Evolutionary conservation across 345 rosid genomes (phyloP).

Genomic region (Raphanus raphanistrum): DNA sequence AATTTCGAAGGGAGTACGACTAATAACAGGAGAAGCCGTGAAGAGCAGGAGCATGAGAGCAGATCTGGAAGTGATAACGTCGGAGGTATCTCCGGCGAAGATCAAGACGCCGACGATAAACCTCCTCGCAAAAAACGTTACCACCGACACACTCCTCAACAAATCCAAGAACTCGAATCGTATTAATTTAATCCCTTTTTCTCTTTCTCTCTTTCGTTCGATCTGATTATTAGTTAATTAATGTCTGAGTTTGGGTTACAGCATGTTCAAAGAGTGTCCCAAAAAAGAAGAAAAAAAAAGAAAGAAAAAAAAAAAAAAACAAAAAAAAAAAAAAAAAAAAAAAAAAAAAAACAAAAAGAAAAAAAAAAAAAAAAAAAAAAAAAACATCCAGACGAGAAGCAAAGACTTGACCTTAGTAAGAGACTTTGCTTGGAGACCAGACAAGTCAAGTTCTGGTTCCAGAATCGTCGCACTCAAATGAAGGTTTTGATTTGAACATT

Average conservation of each 20-base stretch:
- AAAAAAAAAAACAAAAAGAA: too few relatives aligned
- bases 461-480: constrained; percentile 96
- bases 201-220: not conserved
- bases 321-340: too few relatives aligned
- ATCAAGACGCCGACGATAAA: constrained; percentile 75
- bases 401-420: constrained; percentile 72
- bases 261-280: constrained; percentile 91
- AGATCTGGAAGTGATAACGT: constrained; percentile 99
- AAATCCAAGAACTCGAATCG: constrained; percentile 99
- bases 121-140: constrained; percentile 92
- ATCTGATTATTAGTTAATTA: not conserved
- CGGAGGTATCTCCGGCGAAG: constrained; percentile 94
- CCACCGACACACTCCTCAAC: constrained; percentile 99
- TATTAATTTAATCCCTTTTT: too few relatives aligned
- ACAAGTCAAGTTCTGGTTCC: constrained; percentile 98
- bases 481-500: constrained; percentile 45
- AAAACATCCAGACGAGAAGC: constrained; percentile 97
- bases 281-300: too few relatives aligned
- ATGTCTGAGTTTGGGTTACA: not conserved
- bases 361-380: too few relatives aligned
- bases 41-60: constrained; percentile 68
- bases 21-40: constrained; percentile 50
- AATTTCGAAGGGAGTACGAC: constrained; percentile 41
- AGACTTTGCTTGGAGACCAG: constrained; percentile 83
- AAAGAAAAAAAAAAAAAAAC: too few relatives aligned